A percentile compares a stretch with the other conserved stretches of the same genome.
Evolutionary conservation across 768 basidiomycete species (phyloP).

Genomic region (Scleroderma citrinum): DNA sequence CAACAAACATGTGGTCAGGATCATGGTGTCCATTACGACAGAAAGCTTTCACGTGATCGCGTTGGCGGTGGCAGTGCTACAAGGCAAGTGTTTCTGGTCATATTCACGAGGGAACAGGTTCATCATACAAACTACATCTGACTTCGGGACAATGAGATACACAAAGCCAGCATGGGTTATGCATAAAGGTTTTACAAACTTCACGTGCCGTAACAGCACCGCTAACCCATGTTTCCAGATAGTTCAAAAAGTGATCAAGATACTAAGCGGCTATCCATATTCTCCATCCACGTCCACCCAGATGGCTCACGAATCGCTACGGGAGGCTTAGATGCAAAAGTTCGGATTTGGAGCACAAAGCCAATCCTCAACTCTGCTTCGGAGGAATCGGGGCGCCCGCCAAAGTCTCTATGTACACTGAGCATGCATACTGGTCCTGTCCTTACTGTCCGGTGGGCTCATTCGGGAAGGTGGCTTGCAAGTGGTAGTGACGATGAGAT

Average conservation of each 20-base stretch:
- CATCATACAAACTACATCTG: too few relatives aligned
- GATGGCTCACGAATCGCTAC: constrained; percentile 97
- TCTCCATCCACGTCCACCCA: constrained; percentile 90
- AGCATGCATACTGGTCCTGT: constrained; percentile 94
- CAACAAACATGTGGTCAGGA: too few relatives aligned
- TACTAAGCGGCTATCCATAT: constrained; percentile 74
- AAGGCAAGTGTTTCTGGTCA: too few relatives aligned
- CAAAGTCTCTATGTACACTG: constrained; percentile 85
- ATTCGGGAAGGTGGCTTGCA: constrained; percentile 89
- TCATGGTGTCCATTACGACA: too few relatives aligned
- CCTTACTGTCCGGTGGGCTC: constrained; percentile 86
- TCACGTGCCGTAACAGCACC: too few relatives aligned
- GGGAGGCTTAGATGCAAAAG: constrained; percentile 91
- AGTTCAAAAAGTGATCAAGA: constrained; percentile 50
- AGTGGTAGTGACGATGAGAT: constrained; percentile 96
- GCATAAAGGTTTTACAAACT: constrained; percentile 66
- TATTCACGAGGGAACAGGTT: too few relatives aligned
- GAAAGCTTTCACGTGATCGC: too few relatives aligned
- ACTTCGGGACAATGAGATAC: constrained; percentile 74
- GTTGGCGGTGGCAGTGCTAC: too few relatives aligned
- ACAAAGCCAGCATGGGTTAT: constrained; percentile 87
- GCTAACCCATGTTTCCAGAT: too few relatives aligned
- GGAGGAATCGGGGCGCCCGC: constrained; percentile 62
- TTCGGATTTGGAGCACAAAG: constrained; percentile 95
- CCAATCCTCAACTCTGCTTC: constrained; percentile 80